Conservation (phyloP, 345 rosid species). For the Erucastrum elatum region DNA sequence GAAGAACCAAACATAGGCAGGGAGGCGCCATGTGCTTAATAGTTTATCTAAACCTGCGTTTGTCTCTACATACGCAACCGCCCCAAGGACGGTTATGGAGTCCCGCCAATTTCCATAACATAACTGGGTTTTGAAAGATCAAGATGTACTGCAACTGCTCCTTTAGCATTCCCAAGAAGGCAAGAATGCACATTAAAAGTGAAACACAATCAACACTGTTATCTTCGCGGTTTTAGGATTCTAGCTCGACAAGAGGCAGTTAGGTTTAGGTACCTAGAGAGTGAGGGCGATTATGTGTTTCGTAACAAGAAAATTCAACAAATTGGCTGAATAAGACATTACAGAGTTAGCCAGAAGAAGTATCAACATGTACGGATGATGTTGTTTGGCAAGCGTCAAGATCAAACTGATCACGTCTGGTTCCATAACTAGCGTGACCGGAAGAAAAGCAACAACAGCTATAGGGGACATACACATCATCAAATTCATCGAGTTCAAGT, state of each 20-base stretch:
- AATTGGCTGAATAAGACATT: conserved; percentile 85
- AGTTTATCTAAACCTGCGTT: conserved; percentile 73
- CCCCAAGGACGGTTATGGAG: conserved; percentile 75
- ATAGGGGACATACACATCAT: conserved; percentile 88
- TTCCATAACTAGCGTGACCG: conserved; percentile 75
- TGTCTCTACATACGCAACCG: conserved; percentile 85
- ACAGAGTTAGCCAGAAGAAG: conserved; percentile 73
- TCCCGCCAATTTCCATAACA: conserved; percentile 81
- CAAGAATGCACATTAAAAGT: neutral
- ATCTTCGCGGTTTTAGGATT: too few species aligned
- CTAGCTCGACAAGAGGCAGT: too few species aligned
- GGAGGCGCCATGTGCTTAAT: conserved; percentile 1
- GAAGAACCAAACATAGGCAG: conserved; percentile 10
- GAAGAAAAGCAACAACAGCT: conserved; percentile 76
- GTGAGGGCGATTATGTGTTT: conserved; percentile 93
- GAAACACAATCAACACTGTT: conserved; percentile 12
- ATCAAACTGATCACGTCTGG: conserved; percentile 63
- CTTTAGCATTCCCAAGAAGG: conserved; percentile 91
- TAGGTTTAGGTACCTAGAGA: conserved; percentile 57
- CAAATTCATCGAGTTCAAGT: conserved; percentile 92
- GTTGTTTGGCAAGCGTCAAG: conserved; percentile 58
- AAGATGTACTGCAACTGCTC: conserved; percentile 87
- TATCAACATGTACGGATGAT: conserved; percentile 66
- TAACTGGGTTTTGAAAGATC: conserved; percentile 81
- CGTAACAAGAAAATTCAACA: conserved; percentile 61